Conservation (phyloP, 2,329 filamentous ascomycete genomes). For the Diaporthe capsici region DNA sequence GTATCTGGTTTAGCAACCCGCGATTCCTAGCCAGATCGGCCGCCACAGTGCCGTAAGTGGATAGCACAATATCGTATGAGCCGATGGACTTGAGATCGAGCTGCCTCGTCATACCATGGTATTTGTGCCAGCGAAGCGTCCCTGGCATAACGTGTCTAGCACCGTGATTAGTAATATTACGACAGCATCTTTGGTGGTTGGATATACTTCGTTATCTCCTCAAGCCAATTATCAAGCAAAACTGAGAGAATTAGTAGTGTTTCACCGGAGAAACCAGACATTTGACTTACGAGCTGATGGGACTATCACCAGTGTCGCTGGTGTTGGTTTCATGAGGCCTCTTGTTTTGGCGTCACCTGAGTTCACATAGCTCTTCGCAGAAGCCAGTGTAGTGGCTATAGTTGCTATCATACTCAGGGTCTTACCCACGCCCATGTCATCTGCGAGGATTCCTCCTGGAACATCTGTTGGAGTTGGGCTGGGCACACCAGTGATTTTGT, state of each 20-base stretch:
- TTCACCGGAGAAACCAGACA: neutral
- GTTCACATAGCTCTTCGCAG: conserved; percentile 41
- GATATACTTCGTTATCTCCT: conserved; percentile 10
- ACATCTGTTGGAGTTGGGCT: conserved; percentile 37
- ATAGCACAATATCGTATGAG: conserved; percentile 23
- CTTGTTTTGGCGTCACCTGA: neutral
- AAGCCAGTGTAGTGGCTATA: conserved; percentile 40
- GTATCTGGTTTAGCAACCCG: neutral
- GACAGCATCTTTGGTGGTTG: too few species aligned
- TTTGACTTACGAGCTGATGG: conserved; percentile 19
- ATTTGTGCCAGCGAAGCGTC: neutral
- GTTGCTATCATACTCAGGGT: conserved; percentile 44
- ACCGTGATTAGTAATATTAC: neutral
- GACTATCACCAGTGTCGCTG: conserved; percentile 14
- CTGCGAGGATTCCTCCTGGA: conserved; percentile 44
- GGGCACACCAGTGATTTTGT: conserved; percentile 19
- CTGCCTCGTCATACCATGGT: conserved; percentile 1
- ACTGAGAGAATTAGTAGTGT: neutral
- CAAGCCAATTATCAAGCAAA: conserved; percentile 8
- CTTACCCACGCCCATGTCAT: conserved; percentile 47
- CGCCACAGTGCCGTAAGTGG: conserved; percentile 12
- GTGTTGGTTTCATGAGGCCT: neutral
- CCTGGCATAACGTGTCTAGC: neutral
- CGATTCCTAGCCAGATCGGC: neutral
- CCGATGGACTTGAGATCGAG: neutral